These are phyloP conservation scores for Daldinia concentrica DNA, from an alignment of 495 filamentous ascomycete genomes.

Conservation along the genomic window DNA sequence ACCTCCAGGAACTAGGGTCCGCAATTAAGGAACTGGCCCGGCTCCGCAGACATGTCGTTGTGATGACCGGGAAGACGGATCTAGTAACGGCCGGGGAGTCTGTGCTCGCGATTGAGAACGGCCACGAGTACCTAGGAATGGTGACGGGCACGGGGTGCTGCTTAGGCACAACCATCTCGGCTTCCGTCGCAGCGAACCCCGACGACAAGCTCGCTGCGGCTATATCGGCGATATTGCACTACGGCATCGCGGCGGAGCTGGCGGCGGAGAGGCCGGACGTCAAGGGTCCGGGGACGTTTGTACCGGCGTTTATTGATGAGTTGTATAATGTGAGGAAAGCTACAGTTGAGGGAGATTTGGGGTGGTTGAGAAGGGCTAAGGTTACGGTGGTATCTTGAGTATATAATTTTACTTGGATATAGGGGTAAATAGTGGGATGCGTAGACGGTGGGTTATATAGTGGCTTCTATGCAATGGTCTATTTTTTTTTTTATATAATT, in stretches of 20 bases:
- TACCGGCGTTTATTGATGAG: constrained; percentile 84
- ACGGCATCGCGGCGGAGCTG: constrained; percentile 84
- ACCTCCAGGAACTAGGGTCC: constrained; percentile 61
- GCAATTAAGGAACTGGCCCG: constrained; percentile 72
- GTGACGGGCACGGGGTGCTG: constrained; percentile 92
- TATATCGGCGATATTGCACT: constrained; percentile 75
- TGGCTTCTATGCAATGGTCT: not conserved
- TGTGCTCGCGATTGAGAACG: constrained; percentile 76
- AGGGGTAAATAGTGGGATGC: no score
- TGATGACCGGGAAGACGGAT: constrained; percentile 85
- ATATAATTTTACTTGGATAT: not conserved
- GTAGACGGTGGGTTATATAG: not conserved
- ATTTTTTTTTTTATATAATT: not conserved
- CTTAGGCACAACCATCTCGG: constrained; percentile 81
- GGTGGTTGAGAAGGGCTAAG: constrained; percentile 67
- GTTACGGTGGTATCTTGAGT: constrained; percentile 53
- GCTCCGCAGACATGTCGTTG: constrained; percentile 75
- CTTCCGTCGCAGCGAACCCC: constrained; percentile 69
- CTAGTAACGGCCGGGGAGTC: constrained; percentile 77
- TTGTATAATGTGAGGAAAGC: constrained; percentile 62
- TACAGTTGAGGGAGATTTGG: constrained; percentile 57
- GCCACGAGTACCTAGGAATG: constrained; percentile 76
- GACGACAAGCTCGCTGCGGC: constrained; percentile 74
- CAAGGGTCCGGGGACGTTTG: constrained; percentile 85
- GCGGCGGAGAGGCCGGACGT: constrained; percentile 70